Evolutionary conservation across 805 yeast species (phyloP), one percentile per base, ranked within the genome.

Genomic region (Starmerella cellae): DNA sequence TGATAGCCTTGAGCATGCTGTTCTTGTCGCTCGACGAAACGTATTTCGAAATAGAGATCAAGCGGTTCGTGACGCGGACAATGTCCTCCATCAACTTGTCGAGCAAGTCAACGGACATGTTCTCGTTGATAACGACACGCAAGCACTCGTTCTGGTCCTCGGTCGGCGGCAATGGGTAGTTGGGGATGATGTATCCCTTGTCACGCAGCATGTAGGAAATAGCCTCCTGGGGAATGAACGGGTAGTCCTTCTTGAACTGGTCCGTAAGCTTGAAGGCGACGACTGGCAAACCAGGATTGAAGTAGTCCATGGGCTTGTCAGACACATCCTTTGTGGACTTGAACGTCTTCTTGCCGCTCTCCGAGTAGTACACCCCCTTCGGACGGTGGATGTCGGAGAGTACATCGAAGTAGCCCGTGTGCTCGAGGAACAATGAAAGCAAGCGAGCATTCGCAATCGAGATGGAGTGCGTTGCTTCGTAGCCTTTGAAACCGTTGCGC

Each of bases 141-240:
- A 85, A 67, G 45, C 84, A 80, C 62, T 87, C 94, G 36, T 60
- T 59, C 43, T 70, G 66, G 42, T 67, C 70, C 35, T 77, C 75
- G 27, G 59, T 55, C 17, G 69, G 66, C 23, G 95, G 94, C 52
- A 85, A 69, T 47, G 80, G 82, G 62, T 85, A 85, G 67, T 85
- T 84, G 51, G 95, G 94, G 49, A 85, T 69, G 59, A 87, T 87
- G 74, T 81, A 85, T 13, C 94, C 93, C 54, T 76, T 75, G 58
- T 71, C 74, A 59, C 95, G 73, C 54, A 85, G 65, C 59, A 84
- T 58, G 13, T 77, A 67, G 0, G 94, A 78, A 22, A 85, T 60
- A 45, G 82, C 68, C 16, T 78, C 69, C 61, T 87, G 95, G 9
- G 94, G 94, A 43, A 85, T 72, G 60, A 76, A 83, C 3, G 94